These are phyloP conservation scores for Rhodotorula sp. DNA, from an alignment of 1,284 basidiomycete species.

Conservation along the genomic window DNA sequence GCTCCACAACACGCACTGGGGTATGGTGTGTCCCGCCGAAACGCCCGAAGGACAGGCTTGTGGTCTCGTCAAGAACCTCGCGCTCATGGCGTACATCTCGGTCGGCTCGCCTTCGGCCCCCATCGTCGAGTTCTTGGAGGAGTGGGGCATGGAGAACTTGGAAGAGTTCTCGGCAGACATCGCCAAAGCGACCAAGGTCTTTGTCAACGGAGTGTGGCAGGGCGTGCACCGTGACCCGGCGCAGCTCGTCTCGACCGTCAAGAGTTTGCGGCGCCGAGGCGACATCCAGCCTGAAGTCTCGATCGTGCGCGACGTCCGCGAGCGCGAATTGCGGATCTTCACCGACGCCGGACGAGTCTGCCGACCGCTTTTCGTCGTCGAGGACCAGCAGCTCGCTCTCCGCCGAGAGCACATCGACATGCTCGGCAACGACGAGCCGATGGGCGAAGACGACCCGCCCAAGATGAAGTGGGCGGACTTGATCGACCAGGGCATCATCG, in stretches of 20 bases:
- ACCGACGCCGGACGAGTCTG: constrained; percentile 96
- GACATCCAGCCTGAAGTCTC: constrained; percentile 96
- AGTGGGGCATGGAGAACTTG: constrained; percentile 91
- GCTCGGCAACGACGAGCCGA: constrained; percentile 52
- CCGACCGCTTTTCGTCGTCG: constrained; percentile 93
- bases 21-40: constrained; percentile 99
- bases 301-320: constrained; percentile 94
- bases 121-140: constrained; percentile 97
- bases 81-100: constrained; percentile 96
- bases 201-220: constrained; percentile 99
- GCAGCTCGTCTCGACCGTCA: constrained; percentile 87
- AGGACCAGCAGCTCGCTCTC: constrained; percentile 72
- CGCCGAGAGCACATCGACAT: constrained; percentile 81
- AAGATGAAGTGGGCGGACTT: constrained; percentile 76
- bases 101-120: constrained; percentile 95
- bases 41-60: constrained; percentile 99
- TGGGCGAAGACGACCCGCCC: constrained; percentile 51
- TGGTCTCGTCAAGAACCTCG: constrained; percentile 97
- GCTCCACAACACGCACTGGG: constrained; percentile 99
- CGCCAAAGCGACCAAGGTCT: constrained; percentile 87
- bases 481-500: constrained; percentile 83
- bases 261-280: constrained; percentile 86
- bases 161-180: constrained; percentile 84
- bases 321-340: constrained; percentile 88
- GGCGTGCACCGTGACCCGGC: constrained; percentile 96